Evolutionary conservation across 805 yeast genomes (phyloP), one percentile per base, ranked within the genome.

Genomic region (Kodamaea nitidulidarum): DNA sequence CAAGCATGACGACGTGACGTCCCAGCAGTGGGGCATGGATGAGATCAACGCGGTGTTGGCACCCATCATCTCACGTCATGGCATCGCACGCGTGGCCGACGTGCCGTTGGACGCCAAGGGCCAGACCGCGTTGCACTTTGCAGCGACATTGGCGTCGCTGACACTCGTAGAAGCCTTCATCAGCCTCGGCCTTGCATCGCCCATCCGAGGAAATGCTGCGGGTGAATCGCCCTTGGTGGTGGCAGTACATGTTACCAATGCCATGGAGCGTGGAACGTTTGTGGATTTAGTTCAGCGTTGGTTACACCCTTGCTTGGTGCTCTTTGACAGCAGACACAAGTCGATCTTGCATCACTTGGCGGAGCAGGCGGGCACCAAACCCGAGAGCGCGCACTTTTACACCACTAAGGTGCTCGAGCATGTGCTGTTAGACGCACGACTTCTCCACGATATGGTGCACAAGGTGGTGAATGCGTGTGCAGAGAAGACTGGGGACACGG

Each of bases 331-430:
- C 38, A 78, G 80, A 51, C 81, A 82, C 30, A 76, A 95, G 51
- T 80, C 96, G 0, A 78, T 93, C 10, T 62, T 93, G 36, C 99
- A 93, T 61, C 95, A 88, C 56, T 83, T 93, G 48, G 82, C 88
- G 3, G 66, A 80, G 25, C 57, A 55, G 42, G 48, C 58, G 5
- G 31, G 46, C 12, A 61, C 56, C 36, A 66, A 64, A 45, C 38
- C 47, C 15, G 65, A 61, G n/a, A 55, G 66, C 44, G 49, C 58
- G 21, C 58, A 56, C 34, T 68, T 64, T 46, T 68, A 68, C 43
- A 47, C 57, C 7, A 49, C 45, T 15, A 63, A 63, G 44, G 63
- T 66, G 15, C 35, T 67, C 27, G 65, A 61, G 41, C 67, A 56
- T 50, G 43, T 65, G 6, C 49, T 61, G 12, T 40, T 51, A 4